phyloP scores from a whole-genome alignment of 495 filamentous ascomycete genomes.

The Talaromyces trachyspermus region DNA sequence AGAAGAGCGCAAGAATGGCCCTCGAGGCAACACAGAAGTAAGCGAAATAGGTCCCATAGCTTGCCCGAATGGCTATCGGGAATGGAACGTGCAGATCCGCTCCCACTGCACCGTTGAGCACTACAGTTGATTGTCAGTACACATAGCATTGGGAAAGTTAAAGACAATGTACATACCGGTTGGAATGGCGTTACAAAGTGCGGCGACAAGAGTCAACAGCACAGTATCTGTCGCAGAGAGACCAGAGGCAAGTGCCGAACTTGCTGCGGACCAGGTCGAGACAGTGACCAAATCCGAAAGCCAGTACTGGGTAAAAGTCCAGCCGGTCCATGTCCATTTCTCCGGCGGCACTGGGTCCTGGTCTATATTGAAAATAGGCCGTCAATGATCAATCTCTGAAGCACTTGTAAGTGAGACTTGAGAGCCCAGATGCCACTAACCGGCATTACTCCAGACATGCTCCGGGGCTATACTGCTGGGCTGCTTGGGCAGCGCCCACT shows the following conservation, averaged over 20 bases:
- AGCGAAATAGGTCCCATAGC: constrained; percentile 47
- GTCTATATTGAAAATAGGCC: no score
- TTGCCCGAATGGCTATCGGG: constrained; percentile 32
- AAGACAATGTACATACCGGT: constrained; percentile 3
- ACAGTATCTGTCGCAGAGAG: constrained; percentile 11
- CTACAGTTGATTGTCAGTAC: constrained; percentile 13
- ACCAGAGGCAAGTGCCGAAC: constrained; percentile 10
- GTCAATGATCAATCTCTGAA: no score
- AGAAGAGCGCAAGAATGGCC: constrained; percentile 39
- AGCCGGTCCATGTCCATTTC: constrained; percentile 42
- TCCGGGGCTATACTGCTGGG: constrained; percentile 37
- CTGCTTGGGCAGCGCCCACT: constrained; percentile 44
- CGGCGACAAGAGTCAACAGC: constrained; percentile 8
- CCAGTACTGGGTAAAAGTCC: constrained; percentile 29
- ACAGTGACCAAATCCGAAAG: constrained; percentile 18
- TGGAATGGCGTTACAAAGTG: constrained; percentile 13
- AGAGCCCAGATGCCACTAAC: neutral
- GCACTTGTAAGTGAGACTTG: no score
- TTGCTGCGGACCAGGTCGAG: constrained; percentile 13
- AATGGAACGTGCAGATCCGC: constrained; percentile 41
- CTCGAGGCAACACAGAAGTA: constrained; percentile 36
- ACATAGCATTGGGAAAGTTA: neutral
- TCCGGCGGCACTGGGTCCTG: constrained; percentile 39
- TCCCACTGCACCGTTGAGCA: constrained; percentile 43
- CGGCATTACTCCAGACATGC: constrained; percentile 41